phyloP scores from a whole-genome alignment of 2,329 filamentous ascomycete species.

The Monosporascus sp. region DNA sequence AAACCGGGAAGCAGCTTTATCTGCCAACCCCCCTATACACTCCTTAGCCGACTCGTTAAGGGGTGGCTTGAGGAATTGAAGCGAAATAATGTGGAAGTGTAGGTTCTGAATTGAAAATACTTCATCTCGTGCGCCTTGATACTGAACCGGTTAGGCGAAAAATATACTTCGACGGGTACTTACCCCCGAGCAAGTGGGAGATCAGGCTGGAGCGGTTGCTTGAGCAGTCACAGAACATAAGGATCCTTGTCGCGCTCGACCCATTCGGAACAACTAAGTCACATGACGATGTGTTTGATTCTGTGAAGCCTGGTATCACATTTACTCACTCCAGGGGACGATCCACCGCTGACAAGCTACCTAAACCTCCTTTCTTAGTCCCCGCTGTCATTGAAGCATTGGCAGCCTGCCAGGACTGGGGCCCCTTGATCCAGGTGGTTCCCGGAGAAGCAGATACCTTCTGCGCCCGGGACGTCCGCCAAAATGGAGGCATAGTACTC shows the following conservation, averaged over 20 bases:
- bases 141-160: constrained; percentile 42
- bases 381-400: constrained; percentile 71
- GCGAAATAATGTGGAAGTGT: constrained; percentile 56
- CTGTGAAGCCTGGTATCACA: constrained; percentile 7
- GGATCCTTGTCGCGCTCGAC: constrained; percentile 37
- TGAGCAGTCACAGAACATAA: constrained; percentile 51
- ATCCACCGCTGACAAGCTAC: constrained; percentile 19
- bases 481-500: constrained; percentile 52
- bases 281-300: constrained; percentile 8
- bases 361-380: constrained; percentile 63
- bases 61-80: constrained; percentile 59
- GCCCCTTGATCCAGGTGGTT: constrained; percentile 49
- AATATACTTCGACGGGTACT: constrained; percentile 81
- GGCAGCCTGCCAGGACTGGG: constrained; percentile 35
- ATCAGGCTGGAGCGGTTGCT: constrained; percentile 58
- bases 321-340: constrained; percentile 1
- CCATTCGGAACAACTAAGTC: constrained; percentile 19
- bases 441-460: constrained; percentile 81
- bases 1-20: constrained; percentile 37
- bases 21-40: constrained; percentile 55
- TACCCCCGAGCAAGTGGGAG: constrained; percentile 61
- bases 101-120: constrained; percentile 27
- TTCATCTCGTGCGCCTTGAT: constrained; percentile 2
- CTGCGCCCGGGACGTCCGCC: constrained; percentile 62
- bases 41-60: constrained; percentile 54